Conservation (phyloP, 768 basidiomycete genomes). For the Tulasnella sp. region DNA sequence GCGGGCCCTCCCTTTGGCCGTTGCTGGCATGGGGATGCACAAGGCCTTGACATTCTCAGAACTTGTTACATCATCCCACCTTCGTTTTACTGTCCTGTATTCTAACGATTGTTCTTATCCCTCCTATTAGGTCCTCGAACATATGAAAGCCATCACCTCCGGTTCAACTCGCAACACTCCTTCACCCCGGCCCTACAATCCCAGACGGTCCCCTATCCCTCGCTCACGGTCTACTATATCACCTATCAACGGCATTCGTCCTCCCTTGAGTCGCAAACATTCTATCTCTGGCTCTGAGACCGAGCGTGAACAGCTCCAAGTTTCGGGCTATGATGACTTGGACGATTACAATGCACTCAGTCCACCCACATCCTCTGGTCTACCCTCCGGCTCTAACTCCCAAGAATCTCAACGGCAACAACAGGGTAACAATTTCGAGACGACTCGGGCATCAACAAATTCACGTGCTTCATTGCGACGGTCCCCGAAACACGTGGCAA, state of each 20-base stretch:
- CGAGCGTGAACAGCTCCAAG: conserved; percentile 33
- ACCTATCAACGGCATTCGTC: conserved; percentile 23
- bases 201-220: conserved; percentile 26
- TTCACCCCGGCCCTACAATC: conserved; percentile 36
- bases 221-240: conserved; percentile 28
- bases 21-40: neutral
- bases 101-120: neutral
- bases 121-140: conserved; percentile 47
- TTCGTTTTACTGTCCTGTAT: neutral
- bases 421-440: neutral
- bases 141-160: conserved; percentile 41
- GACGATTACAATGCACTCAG: neutral
- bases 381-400: neutral
- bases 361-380: conserved; percentile 8
- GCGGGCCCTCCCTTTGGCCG: neutral
- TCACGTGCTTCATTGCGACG: neutral
- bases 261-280: conserved; percentile 6
- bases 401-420: neutral
- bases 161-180: conserved; percentile 45
- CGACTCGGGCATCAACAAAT: neutral
- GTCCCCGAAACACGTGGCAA: neutral
- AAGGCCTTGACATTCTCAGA: neutral
- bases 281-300: conserved; percentile 68
- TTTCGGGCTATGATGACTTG: neutral
- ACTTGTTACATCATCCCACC: too few species aligned